Evolutionary conservation across 495 filamentous ascomycete species (phyloP).

Genomic region (Aspergillus nidulans): DNA sequence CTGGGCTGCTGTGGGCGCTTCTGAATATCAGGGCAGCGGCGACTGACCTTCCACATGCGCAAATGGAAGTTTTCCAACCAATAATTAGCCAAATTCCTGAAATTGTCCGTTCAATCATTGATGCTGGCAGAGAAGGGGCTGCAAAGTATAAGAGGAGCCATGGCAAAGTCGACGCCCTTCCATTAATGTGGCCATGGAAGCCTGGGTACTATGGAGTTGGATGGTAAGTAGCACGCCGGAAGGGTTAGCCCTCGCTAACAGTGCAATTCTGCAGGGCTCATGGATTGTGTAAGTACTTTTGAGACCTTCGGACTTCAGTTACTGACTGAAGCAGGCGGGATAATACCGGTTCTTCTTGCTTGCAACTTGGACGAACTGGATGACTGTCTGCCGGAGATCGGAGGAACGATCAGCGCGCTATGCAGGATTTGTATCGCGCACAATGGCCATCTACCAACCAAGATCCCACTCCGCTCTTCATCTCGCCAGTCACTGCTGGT

Average conservation of each 20-base stretch:
- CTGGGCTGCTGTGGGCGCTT: slow-evolving; percentile 40
- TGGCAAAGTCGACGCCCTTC: slow-evolving; percentile 30
- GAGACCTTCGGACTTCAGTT: background rate
- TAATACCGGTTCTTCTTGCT: slow-evolving; percentile 40
- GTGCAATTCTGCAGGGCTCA: slow-evolving; percentile 20
- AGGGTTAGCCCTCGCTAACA: background rate
- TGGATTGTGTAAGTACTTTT: slow-evolving; percentile 27
- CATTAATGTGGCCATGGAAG: slow-evolving; percentile 48
- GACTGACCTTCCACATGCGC: slow-evolving; percentile 15
- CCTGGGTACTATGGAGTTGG: slow-evolving; percentile 37
- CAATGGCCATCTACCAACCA: slow-evolving; percentile 40
- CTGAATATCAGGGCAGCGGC: slow-evolving; percentile 31
- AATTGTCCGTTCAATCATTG: slow-evolving; percentile 33
- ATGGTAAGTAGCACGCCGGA: slow-evolving; percentile 25
- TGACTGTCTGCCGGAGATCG: slow-evolving; percentile 31
- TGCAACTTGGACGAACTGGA: slow-evolving; percentile 27
- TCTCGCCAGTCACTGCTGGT: slow-evolving; percentile 29
- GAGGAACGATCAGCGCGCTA: slow-evolving; percentile 36
- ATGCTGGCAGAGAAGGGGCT: slow-evolving; percentile 31
- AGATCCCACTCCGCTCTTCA: slow-evolving; percentile 16
- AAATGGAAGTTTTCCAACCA: slow-evolving; percentile 14
- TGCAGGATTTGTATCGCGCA: slow-evolving; percentile 31
- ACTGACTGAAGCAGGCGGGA: slow-evolving; percentile 28
- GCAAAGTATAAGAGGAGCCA: slow-evolving; percentile 25
- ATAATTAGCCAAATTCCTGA: slow-evolving; percentile 24